A percentile compares a stretch with the other conserved stretches of the same genome.
These are phyloP conservation scores for Stagonosporopsis chrysanthemi DNA, from an alignment of 2,329 filamentous ascomycete species.

Conservation along the genomic window DNA sequence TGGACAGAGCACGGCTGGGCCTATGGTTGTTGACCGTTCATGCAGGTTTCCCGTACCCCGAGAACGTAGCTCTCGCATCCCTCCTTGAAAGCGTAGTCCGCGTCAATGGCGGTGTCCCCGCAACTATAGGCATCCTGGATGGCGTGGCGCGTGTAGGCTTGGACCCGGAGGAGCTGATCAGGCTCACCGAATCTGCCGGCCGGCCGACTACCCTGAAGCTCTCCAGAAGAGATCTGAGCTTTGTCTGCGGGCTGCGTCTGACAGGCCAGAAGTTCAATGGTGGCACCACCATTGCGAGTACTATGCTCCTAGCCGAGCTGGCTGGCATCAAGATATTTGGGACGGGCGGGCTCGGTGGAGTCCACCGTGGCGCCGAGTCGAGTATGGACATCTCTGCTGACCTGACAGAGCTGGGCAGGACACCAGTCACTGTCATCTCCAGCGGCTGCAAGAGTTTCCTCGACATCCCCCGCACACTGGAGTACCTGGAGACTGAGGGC, in stretches of 20 bases:
- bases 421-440: conserved; percentile 84
- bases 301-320: conserved; percentile 85
- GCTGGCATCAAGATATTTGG: conserved; percentile 93
- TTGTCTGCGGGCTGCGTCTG: conserved; percentile 76
- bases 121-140: conserved; percentile 87
- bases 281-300: conserved; percentile 91
- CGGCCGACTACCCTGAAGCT: conserved; percentile 77
- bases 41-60: conserved; percentile 72
- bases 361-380: conserved; percentile 85
- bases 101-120: conserved; percentile 77
- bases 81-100: conserved; percentile 84
- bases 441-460: conserved; percentile 96
- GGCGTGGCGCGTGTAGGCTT: conserved; percentile 85
- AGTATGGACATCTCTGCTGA: conserved; percentile 96
- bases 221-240: conserved; percentile 85
- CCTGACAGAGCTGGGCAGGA: conserved; percentile 89
- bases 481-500: conserved; percentile 76
- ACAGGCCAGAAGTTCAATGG: conserved; percentile 76
- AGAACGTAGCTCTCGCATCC: conserved; percentile 77
- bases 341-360: conserved; percentile 91
- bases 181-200: conserved; percentile 70
- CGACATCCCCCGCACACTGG: conserved; percentile 87
- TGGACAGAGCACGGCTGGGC: not conserved
- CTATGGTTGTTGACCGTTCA: conserved; percentile 16
- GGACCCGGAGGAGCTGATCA: conserved; percentile 72